These are phyloP conservation scores for Ceriops zippeliana DNA, from an alignment of 345 rosid genomes.

Conservation along the genomic window DNA sequence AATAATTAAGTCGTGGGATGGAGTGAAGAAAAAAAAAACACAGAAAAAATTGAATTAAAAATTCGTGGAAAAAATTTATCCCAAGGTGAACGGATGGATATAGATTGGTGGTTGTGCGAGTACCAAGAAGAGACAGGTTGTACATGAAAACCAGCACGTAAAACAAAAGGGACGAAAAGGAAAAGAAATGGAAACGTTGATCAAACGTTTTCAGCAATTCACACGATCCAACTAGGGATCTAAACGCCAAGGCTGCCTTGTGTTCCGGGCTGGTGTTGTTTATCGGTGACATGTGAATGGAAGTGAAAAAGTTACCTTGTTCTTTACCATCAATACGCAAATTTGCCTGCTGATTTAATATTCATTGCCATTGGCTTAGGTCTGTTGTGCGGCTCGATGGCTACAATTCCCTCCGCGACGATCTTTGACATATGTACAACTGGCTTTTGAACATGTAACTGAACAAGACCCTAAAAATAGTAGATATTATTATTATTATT, in stretches of 20 bases:
- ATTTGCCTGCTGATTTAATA: background rate
- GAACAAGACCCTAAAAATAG: too few relatives aligned
- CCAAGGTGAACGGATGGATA: too few relatives aligned
- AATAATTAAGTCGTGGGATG: too few relatives aligned
- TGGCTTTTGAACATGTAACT: too few relatives aligned
- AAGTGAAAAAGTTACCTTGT: background rate
- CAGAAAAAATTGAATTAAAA: too few relatives aligned
- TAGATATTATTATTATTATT: too few relatives aligned
- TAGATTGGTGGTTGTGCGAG: background rate
- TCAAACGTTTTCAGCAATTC: slow-evolving; percentile 25
- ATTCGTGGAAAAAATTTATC: too few relatives aligned
- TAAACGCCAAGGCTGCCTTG: slow-evolving; percentile 12
- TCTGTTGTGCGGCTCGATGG: too few relatives aligned
- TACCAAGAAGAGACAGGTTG: slow-evolving; percentile 1
- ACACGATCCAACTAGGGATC: slow-evolving; percentile 29
- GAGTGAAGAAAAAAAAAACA: too few relatives aligned
- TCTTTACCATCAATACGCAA: background rate
- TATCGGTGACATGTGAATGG: slow-evolving; percentile 6
- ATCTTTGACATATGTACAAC: too few relatives aligned
- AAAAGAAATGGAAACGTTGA: slow-evolving; percentile 16
- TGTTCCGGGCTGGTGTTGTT: slow-evolving; percentile 6
- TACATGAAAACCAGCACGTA: background rate
- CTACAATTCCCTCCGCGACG: too few relatives aligned
- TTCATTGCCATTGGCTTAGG: background rate
- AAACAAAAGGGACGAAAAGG: background rate